Evolutionary conservation across 768 basidiomycete species (phyloP), one percentile per base, ranked within the genome.

Genomic region (Scleroderma bovista): DNA sequence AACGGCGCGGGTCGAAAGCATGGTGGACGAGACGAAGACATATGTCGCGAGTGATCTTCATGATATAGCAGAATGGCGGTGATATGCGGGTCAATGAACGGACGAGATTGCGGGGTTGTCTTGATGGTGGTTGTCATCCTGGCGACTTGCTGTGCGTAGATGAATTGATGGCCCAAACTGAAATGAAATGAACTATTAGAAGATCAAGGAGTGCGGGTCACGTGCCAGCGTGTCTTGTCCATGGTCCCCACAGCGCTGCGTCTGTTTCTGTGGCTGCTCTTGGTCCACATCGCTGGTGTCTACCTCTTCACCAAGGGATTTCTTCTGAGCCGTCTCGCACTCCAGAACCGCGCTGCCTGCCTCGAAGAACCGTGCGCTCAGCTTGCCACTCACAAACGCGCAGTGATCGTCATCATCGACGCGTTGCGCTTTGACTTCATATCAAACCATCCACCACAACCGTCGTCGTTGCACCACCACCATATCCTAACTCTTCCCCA

Each of bases 351-450:
- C 46, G 54, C 46, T 17, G 19, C 75, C 92, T 47, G 86, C 80
- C 11, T 77, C 86, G n/a, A 77, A 75, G 9, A 69, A 83, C 8
- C 60, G 66, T 19, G 51, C 7, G 46, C 51, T 15, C 58, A 56
- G 5, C 55, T 68, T 6, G 75, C 83, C 1, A 89, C 87, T 1
- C 88, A 94, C 72, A 76, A 77, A 53, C 83, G 88, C 56, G 88
- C 89, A 6, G 76, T 98, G 23, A 51, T 96, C 36, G 75, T 99
- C 54, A 79, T 98, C 47, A 88, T 99, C 57, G 96, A 98, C 66
- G 79, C 95, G 0, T 75, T 99, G 20, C 86, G 96, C 2, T 94
- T 93, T 60, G 95, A 99, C 69, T 98, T 98, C 64, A 69, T 98
- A 40, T 77, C 90, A 0, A 81, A 86, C 2, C 62, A 85, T 48